A percentile compares a stretch with the other conserved stretches of the same genome.
Evolutionary conservation across 1,139 yeast species (phyloP).

Genomic region (Tardiomyces depauwii): DNA sequence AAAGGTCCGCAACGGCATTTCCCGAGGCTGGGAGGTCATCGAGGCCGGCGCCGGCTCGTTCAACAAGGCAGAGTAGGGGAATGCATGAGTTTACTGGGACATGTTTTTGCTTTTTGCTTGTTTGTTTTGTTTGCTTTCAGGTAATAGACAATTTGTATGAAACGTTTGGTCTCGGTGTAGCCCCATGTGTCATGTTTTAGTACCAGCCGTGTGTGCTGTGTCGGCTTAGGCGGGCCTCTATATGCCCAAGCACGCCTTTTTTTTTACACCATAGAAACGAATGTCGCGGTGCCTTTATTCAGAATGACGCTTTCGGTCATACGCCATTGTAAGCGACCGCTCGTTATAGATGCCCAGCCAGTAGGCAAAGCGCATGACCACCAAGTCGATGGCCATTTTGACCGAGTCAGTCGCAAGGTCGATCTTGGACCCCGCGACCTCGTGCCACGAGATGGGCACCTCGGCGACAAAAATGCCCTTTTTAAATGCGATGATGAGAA

Average conservation of each 20-base stretch:
- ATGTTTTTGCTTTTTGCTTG: too few relatives aligned
- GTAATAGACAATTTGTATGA: too few relatives aligned
- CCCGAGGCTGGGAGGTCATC: conserved; percentile 27
- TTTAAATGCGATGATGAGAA: conserved; percentile 66
- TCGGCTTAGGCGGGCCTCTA: too few relatives aligned
- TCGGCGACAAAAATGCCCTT: conserved; percentile 60
- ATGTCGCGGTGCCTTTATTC: too few relatives aligned
- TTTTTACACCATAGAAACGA: too few relatives aligned
- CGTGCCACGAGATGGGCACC: conserved; percentile 92
- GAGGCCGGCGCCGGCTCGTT: conserved; percentile 1
- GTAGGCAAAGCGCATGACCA: conserved; percentile 84
- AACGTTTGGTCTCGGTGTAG: too few relatives aligned
- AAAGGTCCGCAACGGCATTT: conserved; percentile 31
- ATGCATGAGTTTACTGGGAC: too few relatives aligned
- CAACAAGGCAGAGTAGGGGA: too few relatives aligned
- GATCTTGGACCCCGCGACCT: conserved; percentile 89
- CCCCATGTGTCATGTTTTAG: too few relatives aligned
- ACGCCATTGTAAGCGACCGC: not conserved
- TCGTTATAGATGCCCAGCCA: conserved; percentile 66
- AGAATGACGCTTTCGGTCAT: not conserved
- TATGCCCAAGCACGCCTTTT: too few relatives aligned
- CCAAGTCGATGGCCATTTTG: conserved; percentile 90
- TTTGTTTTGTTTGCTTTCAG: too few relatives aligned
- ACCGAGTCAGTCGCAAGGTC: conserved; percentile 86
- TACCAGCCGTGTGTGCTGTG: too few relatives aligned